Percentiles rank a stretch among this genome's conserved stretches.
Conservation (phyloP, 2,329 filamentous ascomycete species). For the Graphium sp. region DNA sequence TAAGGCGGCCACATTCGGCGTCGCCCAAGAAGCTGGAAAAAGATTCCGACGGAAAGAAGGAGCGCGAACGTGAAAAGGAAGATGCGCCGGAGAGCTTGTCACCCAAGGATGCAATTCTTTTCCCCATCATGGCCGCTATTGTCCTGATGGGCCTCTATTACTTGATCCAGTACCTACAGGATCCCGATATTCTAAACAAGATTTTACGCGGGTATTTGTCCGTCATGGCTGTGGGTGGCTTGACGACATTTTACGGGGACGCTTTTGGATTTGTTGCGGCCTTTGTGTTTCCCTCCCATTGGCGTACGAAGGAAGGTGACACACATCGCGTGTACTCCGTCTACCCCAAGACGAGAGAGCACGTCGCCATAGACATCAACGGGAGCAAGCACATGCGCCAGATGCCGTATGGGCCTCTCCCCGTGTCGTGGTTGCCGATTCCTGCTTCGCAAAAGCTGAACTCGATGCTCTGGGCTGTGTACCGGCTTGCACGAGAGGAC, state of each 20-base stretch:
- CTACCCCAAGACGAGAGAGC: slow-evolving; percentile 11
- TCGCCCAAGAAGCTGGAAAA: too few species aligned
- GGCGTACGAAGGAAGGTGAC: slow-evolving; percentile 29
- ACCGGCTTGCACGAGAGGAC: too few species aligned
- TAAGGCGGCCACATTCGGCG: too few species aligned
- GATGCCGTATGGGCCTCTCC: slow-evolving; percentile 11
- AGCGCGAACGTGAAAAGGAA: too few species aligned
- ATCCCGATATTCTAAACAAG: slow-evolving; percentile 67
- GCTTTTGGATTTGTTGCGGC: slow-evolving; percentile 44
- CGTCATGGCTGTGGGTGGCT: slow-evolving; percentile 58
- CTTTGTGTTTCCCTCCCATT: slow-evolving; percentile 58
- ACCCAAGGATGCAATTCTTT: slow-evolving; percentile 66
- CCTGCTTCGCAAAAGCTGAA: background rate
- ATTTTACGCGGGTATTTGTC: slow-evolving; percentile 75
- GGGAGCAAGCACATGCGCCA: slow-evolving; percentile 7
- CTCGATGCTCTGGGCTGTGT: background rate
- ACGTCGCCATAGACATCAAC: slow-evolving; percentile 4
- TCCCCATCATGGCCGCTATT: slow-evolving; percentile 61
- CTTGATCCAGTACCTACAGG: slow-evolving; percentile 74
- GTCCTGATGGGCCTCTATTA: slow-evolving; percentile 68
- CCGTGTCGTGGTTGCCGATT: too few species aligned
- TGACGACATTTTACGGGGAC: slow-evolving; percentile 61
- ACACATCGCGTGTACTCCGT: slow-evolving; percentile 25
- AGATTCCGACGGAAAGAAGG: too few species aligned
- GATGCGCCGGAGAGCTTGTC: slow-evolving; percentile 37